Evolutionary conservation across 352 stramenopile species (phyloP).

Genomic region (Achlya hypogyna): DNA sequence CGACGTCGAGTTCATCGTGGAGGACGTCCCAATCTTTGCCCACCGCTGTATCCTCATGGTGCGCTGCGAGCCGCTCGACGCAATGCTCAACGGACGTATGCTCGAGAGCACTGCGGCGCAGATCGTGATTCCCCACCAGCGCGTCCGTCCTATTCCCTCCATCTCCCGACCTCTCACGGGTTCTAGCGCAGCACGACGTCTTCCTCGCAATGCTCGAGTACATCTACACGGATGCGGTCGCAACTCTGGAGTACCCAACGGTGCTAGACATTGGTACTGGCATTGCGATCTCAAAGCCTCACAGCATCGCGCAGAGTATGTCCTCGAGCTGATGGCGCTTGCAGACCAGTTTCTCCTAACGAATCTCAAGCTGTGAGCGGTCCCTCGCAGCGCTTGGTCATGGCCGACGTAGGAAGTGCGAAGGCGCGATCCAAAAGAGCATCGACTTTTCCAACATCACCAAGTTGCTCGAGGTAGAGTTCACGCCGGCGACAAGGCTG

Average conservation of each 20-base stretch:
- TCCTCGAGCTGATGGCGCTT: conserved; percentile 67
- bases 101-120: conserved; percentile 56
- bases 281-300: not conserved
- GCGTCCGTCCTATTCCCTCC: conserved; percentile 26
- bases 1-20: conserved; percentile 78
- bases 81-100: conserved; percentile 86
- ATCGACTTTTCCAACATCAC: conserved; percentile 70
- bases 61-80: conserved; percentile 81
- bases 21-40: conserved; percentile 53
- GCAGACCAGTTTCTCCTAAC: conserved; percentile 82
- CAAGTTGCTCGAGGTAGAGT: conserved; percentile 49
- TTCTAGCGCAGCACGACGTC: conserved; percentile 42
- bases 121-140: conserved; percentile 68
- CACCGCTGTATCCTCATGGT: conserved; percentile 84
- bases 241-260: conserved; percentile 23
- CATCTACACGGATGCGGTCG: conserved; percentile 82
- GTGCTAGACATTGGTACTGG: conserved; percentile 36
- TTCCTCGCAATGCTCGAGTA: conserved; percentile 83
- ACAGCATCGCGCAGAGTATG: conserved; percentile 60
- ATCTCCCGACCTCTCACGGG: not conserved
- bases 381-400: not conserved
- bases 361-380: conserved; percentile 25
- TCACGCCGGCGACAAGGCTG: not conserved
- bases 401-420: conserved; percentile 43
- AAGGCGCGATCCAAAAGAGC: conserved; percentile 53